These are phyloP conservation scores for Themeda triandra DNA, from an alignment of 176 grass and related monocot genomes.

Conservation along the genomic window DNA sequence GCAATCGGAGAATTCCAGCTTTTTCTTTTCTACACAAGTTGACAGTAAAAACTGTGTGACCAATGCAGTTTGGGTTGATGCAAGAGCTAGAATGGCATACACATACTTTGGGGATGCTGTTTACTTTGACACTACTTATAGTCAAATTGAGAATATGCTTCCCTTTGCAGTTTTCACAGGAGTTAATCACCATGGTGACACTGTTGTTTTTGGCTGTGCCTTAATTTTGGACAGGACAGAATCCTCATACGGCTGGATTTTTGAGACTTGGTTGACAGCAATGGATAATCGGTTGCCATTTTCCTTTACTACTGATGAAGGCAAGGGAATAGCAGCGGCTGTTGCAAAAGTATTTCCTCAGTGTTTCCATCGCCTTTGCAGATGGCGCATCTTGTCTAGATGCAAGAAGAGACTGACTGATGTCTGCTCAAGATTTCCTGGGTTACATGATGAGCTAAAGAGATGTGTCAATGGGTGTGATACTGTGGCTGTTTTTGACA, in stretches of 20 bases:
- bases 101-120: slow-evolving; percentile 86
- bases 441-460: slow-evolving; percentile 74
- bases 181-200: slow-evolving; percentile 79
- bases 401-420: slow-evolving; percentile 90
- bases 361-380: slow-evolving; percentile 82
- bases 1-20: slow-evolving; percentile 70
- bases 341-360: slow-evolving; percentile 77
- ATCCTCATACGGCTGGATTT: slow-evolving; percentile 72
- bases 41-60: slow-evolving; percentile 75
- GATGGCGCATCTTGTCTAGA: slow-evolving; percentile 87
- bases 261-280: slow-evolving; percentile 83
- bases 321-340: slow-evolving; percentile 57
- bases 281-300: slow-evolving; percentile 62
- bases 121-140: slow-evolving; percentile 82
- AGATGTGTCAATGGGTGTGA: slow-evolving; percentile 67
- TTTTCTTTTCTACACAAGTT: slow-evolving; percentile 73
- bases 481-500: slow-evolving; percentile 60
- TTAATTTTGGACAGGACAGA: slow-evolving; percentile 74
- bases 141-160: slow-evolving; percentile 67
- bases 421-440: slow-evolving; percentile 55
- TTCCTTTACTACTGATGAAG: slow-evolving; percentile 85
- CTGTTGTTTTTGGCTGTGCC: slow-evolving; percentile 81
- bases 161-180: slow-evolving; percentile 83
- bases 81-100: slow-evolving; percentile 81
- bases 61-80: slow-evolving; percentile 88